Evolutionary conservation across 345 rosid genomes (phyloP).

Genomic region (Pistacia integerrima): DNA sequence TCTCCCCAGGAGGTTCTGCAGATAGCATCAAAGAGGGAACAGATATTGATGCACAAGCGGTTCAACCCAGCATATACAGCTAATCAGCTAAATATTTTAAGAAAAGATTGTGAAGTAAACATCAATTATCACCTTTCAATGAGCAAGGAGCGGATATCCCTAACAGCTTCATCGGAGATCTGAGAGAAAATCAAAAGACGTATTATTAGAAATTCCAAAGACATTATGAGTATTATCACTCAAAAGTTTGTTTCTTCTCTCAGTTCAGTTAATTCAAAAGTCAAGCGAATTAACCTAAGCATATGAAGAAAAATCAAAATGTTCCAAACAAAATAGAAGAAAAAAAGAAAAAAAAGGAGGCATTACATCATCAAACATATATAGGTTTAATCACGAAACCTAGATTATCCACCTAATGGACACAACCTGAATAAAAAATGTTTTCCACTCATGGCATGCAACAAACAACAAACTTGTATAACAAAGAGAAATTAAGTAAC

Average conservation of each 20-base stretch:
- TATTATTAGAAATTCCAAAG: slow-evolving; percentile 10
- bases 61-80: neutral
- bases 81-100: neutral
- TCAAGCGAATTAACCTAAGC: neutral
- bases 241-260: neutral
- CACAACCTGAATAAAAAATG: neutral
- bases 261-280: neutral
- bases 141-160: slow-evolving; percentile 65
- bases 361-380: neutral
- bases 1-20: neutral
- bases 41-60: neutral
- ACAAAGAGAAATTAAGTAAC: slow-evolving; percentile 1
- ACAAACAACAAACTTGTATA: neutral
- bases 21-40: neutral
- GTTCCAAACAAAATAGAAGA: neutral
- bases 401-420: neutral
- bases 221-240: neutral
- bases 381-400: neutral
- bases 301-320: neutral
- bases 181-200: slow-evolving; percentile 34
- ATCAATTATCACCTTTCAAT: slow-evolving; percentile 59
- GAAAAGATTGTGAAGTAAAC: neutral
- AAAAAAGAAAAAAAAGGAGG: too few species aligned
- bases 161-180: slow-evolving; percentile 92
- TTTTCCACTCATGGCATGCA: neutral